Percentiles rank a stretch among this genome's conserved stretches.
These are phyloP conservation scores for Eucalyptus sp. DNA, from an alignment of 345 rosid genomes.

Conservation along the genomic window DNA sequence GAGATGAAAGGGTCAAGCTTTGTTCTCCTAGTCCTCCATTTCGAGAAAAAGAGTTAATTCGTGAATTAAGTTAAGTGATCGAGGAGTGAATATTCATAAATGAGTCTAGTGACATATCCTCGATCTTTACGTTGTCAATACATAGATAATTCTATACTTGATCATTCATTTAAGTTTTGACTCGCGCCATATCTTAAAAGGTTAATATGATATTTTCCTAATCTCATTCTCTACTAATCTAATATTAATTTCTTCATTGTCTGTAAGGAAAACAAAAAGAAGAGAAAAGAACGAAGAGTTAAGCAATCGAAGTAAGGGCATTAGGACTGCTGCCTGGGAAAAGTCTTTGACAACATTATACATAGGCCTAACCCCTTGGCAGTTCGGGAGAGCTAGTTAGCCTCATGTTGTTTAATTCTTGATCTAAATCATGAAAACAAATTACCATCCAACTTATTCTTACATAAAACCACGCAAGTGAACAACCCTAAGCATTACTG, in stretches of 20 bases:
- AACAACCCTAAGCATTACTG: not conserved
- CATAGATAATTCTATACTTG: not conserved
- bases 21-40: not conserved
- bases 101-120: not conserved
- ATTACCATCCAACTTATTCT: not conserved
- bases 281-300: not conserved
- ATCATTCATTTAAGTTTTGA: not conserved
- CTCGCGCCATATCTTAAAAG: not conserved
- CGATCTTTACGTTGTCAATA: not conserved
- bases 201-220: not conserved
- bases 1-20: not conserved
- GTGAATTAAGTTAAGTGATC: not conserved
- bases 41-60: not conserved
- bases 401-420: not conserved
- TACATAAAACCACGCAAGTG: not conserved
- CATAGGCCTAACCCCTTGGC: not conserved
- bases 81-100: not conserved
- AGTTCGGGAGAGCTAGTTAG: not conserved
- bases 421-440: not conserved
- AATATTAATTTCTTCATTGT: not conserved
- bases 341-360: not conserved
- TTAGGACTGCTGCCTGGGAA: not conserved
- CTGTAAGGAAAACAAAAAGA: not conserved
- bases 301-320: not conserved
- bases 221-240: not conserved